Evolutionary conservation across 768 basidiomycete genomes (phyloP).

Genomic region (Sporobolomyces pararoseus): DNA sequence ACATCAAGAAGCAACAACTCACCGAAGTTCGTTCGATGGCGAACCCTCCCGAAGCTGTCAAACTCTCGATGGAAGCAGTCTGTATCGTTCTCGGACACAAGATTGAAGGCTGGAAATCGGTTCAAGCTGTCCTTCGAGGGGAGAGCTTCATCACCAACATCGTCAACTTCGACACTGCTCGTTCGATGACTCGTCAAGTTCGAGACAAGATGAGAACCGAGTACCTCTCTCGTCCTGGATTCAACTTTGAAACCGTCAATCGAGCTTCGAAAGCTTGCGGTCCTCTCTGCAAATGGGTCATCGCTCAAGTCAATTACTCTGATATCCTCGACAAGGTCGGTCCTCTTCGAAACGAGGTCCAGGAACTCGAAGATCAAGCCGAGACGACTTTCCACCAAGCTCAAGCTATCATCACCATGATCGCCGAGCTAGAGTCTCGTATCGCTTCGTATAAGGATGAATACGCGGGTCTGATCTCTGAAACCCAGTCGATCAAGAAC

Average conservation of each 20-base stretch:
- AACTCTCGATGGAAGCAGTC: conserved; percentile 96
- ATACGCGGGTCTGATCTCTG: conserved; percentile 91
- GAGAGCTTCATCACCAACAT: conserved; percentile 96
- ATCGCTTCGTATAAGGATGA: conserved; percentile 94
- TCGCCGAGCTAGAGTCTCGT: conserved; percentile 84
- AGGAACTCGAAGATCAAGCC: conserved; percentile 84
- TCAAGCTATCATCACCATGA: conserved; percentile 79
- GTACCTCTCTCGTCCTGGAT: conserved; percentile 82
- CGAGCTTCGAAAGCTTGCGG: conserved; percentile 95
- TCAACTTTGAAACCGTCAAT: conserved; percentile 91
- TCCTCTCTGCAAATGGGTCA: conserved; percentile 94
- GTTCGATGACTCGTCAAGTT: conserved; percentile 80
- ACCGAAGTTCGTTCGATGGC: conserved; percentile 98
- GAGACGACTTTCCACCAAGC: conserved; percentile 95
- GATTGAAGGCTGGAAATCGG: conserved; percentile 93
- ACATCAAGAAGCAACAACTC: conserved; percentile 89
- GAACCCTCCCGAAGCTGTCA: conserved; percentile 95
- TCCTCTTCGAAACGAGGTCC: conserved; percentile 90
- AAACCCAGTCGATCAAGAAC: conserved; percentile 90
- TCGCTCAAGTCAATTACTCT: conserved; percentile 94
- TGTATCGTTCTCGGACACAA: conserved; percentile 94
- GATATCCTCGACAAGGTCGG: conserved; percentile 96
- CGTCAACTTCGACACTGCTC: conserved; percentile 87
- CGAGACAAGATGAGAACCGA: conserved; percentile 90
- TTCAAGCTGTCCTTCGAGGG: conserved; percentile 89